These are phyloP conservation scores for Tolypocladium amazonense DNA, from an alignment of 2,329 filamentous ascomycete genomes.

Conservation along the genomic window DNA sequence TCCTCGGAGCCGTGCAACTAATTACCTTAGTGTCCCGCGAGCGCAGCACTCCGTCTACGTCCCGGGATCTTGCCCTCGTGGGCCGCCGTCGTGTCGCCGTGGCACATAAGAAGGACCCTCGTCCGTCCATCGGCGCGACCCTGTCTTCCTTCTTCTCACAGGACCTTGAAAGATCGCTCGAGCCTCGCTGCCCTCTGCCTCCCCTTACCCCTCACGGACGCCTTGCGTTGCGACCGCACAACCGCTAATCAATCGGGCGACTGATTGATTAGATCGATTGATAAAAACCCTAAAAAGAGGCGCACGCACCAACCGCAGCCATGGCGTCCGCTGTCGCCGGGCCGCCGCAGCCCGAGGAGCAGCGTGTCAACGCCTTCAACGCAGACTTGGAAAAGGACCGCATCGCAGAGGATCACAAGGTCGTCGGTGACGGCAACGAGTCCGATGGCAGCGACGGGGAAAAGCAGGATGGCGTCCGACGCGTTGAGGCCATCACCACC, in stretches of 20 bases:
- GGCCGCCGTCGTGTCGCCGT: background rate
- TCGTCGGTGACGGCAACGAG: background rate
- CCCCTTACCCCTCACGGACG: background rate
- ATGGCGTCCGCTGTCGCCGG: background rate
- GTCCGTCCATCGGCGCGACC: background rate
- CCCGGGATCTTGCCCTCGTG: background rate
- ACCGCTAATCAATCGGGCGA: background rate
- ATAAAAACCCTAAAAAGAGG: background rate
- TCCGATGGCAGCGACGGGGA: constrained; percentile 9
- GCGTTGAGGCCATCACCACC: constrained; percentile 25
- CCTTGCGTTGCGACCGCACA: background rate
- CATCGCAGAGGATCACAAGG: background rate
- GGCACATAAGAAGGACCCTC: background rate
- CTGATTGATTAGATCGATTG: constrained; percentile 1
- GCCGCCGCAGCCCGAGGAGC: background rate
- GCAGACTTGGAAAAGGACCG: background rate
- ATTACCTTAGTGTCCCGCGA: background rate
- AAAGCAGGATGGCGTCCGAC: constrained; percentile 25
- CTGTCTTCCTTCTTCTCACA: background rate
- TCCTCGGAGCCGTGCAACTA: background rate
- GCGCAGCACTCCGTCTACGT: background rate
- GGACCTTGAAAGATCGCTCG: background rate
- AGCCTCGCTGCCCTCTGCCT: background rate
- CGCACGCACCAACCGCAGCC: background rate
- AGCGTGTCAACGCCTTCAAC: background rate